phyloP scores from a whole-genome alignment of 23 red algal genomes.

The Gracilariopsis chorda region DNA sequence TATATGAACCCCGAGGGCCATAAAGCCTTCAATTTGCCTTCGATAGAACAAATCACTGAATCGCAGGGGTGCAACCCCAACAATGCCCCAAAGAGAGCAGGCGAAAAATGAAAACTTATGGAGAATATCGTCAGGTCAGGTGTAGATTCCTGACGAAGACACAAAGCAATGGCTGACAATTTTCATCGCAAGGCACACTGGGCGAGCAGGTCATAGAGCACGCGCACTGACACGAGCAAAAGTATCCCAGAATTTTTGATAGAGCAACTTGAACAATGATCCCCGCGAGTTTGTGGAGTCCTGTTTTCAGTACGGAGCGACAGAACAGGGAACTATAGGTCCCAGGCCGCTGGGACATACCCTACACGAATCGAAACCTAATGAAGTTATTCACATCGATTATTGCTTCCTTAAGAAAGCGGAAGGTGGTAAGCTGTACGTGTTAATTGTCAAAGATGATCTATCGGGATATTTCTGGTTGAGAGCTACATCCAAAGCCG shows the following conservation, averaged over 20 bases:
- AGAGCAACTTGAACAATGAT: neutral
- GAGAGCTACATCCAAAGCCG: neutral
- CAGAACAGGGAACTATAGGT: neutral
- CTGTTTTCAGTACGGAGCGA: neutral
- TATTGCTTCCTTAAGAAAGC: constrained; percentile 6
- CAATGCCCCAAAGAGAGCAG: neutral
- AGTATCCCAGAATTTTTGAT: neutral
- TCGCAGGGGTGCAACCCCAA: neutral
- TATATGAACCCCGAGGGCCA: neutral
- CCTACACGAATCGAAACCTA: constrained; percentile 9
- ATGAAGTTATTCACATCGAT: constrained; percentile 28
- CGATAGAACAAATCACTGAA: neutral
- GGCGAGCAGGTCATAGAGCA: neutral
- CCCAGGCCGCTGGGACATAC: neutral
- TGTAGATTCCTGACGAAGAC: constrained; percentile 15
- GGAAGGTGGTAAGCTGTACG: neutral
- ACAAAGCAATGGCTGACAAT: neutral
- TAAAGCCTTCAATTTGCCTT: constrained; percentile 21
- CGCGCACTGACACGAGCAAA: too few relatives aligned
- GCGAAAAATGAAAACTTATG: neutral
- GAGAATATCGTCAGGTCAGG: neutral
- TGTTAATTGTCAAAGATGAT: constrained; percentile 9
- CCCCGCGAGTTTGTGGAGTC: constrained; percentile 14
- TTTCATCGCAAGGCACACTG: neutral
- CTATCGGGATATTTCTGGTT: constrained; percentile 21